These are phyloP conservation scores for Gymnopilus junonius DNA, from an alignment of 768 basidiomycete genomes.

Conservation along the genomic window DNA sequence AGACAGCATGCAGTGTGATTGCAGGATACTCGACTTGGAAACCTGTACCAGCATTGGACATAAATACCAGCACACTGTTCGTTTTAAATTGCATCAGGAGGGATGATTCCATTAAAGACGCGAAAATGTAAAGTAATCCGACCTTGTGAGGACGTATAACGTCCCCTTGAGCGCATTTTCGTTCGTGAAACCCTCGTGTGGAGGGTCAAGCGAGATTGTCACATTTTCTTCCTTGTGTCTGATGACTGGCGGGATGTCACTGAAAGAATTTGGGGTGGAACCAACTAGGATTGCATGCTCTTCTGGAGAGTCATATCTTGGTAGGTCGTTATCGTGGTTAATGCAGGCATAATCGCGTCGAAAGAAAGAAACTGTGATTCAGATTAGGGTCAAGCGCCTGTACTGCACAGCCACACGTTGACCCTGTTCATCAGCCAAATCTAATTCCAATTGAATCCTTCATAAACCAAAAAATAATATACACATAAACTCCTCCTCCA, in stretches of 20 bases:
- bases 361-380: not conserved
- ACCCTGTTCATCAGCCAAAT: not conserved
- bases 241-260: constrained; percentile 82
- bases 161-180: constrained; percentile 63
- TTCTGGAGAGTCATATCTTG: constrained; percentile 51
- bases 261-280: constrained; percentile 87
- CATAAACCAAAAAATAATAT: not conserved
- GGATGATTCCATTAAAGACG: constrained; percentile 1
- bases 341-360: constrained; percentile 39
- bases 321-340: constrained; percentile 41
- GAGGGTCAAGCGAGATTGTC: constrained; percentile 69
- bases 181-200: constrained; percentile 59
- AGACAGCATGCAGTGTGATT: constrained; percentile 93
- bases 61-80: constrained; percentile 70
- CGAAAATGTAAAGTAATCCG: constrained; percentile 13
- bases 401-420: not conserved
- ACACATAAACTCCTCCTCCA: too few species aligned
- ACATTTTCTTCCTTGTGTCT: constrained; percentile 77
- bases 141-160: constrained; percentile 90
- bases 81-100: not conserved
- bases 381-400: not conserved
- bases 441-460: not conserved
- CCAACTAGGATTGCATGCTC: constrained; percentile 69
- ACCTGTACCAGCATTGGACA: constrained; percentile 69
- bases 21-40: constrained; percentile 88